phyloP scores from a whole-genome alignment of 208 protist species.

The Crithidia expoeki region DNA sequence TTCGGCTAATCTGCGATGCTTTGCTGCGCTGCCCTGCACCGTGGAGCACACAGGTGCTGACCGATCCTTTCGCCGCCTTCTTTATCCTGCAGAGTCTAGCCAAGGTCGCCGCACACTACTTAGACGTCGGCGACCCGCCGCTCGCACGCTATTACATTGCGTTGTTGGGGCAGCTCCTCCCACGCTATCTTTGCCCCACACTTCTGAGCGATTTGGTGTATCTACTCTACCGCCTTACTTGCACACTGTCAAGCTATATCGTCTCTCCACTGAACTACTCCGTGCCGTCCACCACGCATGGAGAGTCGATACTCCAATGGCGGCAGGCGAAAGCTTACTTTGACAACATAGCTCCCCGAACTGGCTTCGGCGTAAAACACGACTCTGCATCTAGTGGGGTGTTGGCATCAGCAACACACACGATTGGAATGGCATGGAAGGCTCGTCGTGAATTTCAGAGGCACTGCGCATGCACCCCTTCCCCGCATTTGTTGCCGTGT shows the following conservation, averaged over 20 bases:
- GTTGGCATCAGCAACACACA: background rate
- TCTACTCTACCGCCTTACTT: constrained; percentile 40
- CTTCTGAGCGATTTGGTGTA: constrained; percentile 36
- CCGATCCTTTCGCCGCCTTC: constrained; percentile 41
- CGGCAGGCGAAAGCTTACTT: constrained; percentile 2
- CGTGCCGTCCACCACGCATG: constrained; percentile 7
- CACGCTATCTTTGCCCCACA: constrained; percentile 36
- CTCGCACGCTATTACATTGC: constrained; percentile 61
- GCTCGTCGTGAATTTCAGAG: constrained; percentile 1
- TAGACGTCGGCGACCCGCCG: constrained; percentile 54
- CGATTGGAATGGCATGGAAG: background rate
- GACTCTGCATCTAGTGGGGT: background rate
- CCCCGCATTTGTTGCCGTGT: no score
- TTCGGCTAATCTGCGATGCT: constrained; percentile 42
- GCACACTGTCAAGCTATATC: constrained; percentile 20
- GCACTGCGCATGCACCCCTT: background rate
- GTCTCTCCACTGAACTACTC: constrained; percentile 13
- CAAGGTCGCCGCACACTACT: constrained; percentile 26
- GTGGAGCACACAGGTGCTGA: constrained; percentile 37
- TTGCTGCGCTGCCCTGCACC: constrained; percentile 31
- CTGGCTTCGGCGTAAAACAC: background rate
- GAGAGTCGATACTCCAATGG: constrained; percentile 9
- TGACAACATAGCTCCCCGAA: background rate
- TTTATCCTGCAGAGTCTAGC: constrained; percentile 41
- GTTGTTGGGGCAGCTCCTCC: constrained; percentile 38